phyloP scores from a whole-genome alignment of 805 yeast species.

The Metschnikowia proteae region DNA sequence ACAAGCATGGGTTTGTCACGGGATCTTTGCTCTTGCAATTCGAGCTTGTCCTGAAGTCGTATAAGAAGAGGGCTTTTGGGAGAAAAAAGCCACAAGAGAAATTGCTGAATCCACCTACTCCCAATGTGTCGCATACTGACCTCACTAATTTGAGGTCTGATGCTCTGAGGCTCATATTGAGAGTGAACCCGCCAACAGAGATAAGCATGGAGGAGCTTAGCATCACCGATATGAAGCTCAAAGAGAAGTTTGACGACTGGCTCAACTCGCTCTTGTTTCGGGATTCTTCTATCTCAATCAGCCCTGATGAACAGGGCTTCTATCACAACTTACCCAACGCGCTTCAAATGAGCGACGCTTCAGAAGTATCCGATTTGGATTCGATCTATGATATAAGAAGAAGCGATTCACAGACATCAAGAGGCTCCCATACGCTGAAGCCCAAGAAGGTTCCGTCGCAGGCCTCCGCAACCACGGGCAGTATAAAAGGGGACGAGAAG shows the following conservation, averaged over 20 bases:
- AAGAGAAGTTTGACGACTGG: constrained; percentile 24
- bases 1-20: constrained; percentile 42
- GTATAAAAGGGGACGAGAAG: not conserved
- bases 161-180: constrained; percentile 4
- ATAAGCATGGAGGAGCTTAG: constrained; percentile 6
- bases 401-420: not conserved
- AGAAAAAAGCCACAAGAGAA: constrained; percentile 6
- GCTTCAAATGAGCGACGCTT: constrained; percentile 10
- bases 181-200: constrained; percentile 6
- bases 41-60: constrained; percentile 27
- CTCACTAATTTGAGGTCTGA: not conserved
- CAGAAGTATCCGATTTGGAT: constrained; percentile 33
- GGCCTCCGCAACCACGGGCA: not conserved
- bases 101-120: not conserved
- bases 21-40: constrained; percentile 46
- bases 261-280: constrained; percentile 25
- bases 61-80: constrained; percentile 5
- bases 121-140: not conserved
- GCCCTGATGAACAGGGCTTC: constrained; percentile 41
- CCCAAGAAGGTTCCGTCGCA: not conserved
- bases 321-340: constrained; percentile 25
- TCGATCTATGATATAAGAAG: constrained; percentile 15
- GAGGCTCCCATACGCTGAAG: not conserved
- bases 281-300: constrained; percentile 9
- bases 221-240: constrained; percentile 1